Base-by-base conservation (phyloP, 1,284 basidiomycete species). In the Malassezia dermatis region DNA sequence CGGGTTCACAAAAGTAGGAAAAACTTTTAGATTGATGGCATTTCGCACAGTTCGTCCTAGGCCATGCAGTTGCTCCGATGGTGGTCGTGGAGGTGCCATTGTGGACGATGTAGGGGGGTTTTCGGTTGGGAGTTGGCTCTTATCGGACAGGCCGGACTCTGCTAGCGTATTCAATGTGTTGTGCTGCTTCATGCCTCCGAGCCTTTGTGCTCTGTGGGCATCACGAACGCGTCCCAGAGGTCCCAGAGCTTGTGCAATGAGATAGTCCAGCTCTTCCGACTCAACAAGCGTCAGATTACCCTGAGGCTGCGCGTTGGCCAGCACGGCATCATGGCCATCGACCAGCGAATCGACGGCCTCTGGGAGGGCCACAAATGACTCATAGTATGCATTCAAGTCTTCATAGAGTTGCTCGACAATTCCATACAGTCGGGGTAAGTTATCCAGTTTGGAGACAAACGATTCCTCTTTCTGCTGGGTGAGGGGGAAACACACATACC, bases 401-500 rank as follows among this genome's bases (percentile, higher is more conserved):
- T 95, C 91, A 65, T 90, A 96, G 0, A 99, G 80, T 73, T 96
- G 91, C 75, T 99, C 93, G 28, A 98, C 82, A 53, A 98, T 86
- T 6, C 85, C 83, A 63, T 86, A 83, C 48, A 98, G 82, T 0
- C 84, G 81, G 41, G 81, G 80, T 1, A 84, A 82, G 5, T 84
- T 85, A 45, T 81, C 77, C 1, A 84, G 79, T 6, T 82, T 82
- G 2, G 90, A 93, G 21, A 98, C 79, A 71, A 95, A 91, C 2
- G 80, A 81, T 0, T 87, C 89, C 69, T 94, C 88, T 79, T 90
- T 84, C 88, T 95, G 66, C 13, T 11, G 17, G 13, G 8, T 21
- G 37, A n/a, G 37, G 8, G 27, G 27, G 8, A 3, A 0, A 24
- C 11, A 10, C 6, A 71, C 83, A 62, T 67, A 90, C 90, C 81